A percentile compares a stretch with the other conserved stretches of the same genome.
These are phyloP conservation scores for Vigna hirtella DNA, from an alignment of 306 rosid genomes.

Conservation along the genomic window DNA sequence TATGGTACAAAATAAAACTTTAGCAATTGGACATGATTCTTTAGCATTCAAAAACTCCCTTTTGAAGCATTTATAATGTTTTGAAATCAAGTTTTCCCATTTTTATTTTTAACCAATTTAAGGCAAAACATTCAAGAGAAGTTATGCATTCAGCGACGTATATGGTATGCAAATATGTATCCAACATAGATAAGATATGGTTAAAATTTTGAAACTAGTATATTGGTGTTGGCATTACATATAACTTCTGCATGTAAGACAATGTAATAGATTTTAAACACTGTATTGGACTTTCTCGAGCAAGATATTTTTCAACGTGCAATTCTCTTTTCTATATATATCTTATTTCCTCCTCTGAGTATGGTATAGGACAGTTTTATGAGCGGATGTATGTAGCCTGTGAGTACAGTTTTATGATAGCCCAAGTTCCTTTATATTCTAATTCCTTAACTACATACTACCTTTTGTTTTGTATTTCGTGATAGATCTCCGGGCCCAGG, in stretches of 20 bases:
- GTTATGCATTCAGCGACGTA: neutral
- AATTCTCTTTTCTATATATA: neutral
- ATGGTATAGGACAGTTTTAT: too few species aligned
- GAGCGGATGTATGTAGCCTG: too few species aligned
- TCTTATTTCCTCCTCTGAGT: too few species aligned
- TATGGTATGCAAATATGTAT: neutral
- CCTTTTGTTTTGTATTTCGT: neutral
- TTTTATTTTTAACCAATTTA: neutral
- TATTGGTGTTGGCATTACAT: neutral
- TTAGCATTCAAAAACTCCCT: neutral
- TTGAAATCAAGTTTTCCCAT: slow-evolving; percentile 15
- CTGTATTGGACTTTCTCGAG: neutral
- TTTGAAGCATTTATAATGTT: too few species aligned
- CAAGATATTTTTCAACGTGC: neutral
- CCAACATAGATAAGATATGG: neutral
- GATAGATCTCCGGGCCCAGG: neutral
- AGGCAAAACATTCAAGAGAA: slow-evolving; percentile 3
- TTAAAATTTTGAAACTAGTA: neutral
- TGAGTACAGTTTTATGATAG: neutral
- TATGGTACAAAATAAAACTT: neutral
- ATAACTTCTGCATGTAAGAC: neutral
- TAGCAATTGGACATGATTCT: neutral
- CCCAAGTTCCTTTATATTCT: neutral
- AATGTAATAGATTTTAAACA: neutral
- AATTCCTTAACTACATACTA: neutral